Conservation (phyloP, 2,329 filamentous ascomycete genomes). For the Fusarium clavum region DNA sequence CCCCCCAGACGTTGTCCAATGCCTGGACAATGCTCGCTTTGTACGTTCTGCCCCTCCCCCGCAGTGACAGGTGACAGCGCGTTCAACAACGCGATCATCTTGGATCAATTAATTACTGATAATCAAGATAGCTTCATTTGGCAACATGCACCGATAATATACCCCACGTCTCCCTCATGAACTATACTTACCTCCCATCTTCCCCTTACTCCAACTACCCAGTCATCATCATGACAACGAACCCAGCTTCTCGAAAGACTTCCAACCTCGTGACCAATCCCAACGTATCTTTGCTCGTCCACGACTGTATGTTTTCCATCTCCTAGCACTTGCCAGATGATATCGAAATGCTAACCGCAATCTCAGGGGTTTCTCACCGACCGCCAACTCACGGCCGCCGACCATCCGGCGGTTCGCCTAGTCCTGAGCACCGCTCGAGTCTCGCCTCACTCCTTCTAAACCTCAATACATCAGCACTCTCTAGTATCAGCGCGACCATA, state of each 20-base stretch:
- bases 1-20: constrained; percentile 87
- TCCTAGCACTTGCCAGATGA: background rate
- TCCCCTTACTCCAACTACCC: constrained; percentile 76
- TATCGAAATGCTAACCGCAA: constrained; percentile 10
- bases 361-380: constrained; percentile 84
- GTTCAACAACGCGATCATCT: constrained; percentile 8
- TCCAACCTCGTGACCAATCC: constrained; percentile 86
- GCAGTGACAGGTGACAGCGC: constrained; percentile 19
- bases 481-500: constrained; percentile 91
- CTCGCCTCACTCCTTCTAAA: constrained; percentile 87
- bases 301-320: constrained; percentile 72
- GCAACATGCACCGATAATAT: constrained; percentile 86
- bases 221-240: constrained; percentile 96
- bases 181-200: constrained; percentile 94
- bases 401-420: constrained; percentile 71
- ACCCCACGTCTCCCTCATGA: constrained; percentile 97
- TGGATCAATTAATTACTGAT: constrained; percentile 18
- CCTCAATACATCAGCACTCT: constrained; percentile 89
- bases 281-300: constrained; percentile 91
- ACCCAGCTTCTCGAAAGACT: constrained; percentile 81
- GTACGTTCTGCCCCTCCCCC: constrained; percentile 63
- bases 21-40: constrained; percentile 94
- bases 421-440: constrained; percentile 74
- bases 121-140: constrained; percentile 80
- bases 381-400: constrained; percentile 77